phyloP scores from a whole-genome alignment of 257 asterid genomes.

The Solanum sitiens region DNA sequence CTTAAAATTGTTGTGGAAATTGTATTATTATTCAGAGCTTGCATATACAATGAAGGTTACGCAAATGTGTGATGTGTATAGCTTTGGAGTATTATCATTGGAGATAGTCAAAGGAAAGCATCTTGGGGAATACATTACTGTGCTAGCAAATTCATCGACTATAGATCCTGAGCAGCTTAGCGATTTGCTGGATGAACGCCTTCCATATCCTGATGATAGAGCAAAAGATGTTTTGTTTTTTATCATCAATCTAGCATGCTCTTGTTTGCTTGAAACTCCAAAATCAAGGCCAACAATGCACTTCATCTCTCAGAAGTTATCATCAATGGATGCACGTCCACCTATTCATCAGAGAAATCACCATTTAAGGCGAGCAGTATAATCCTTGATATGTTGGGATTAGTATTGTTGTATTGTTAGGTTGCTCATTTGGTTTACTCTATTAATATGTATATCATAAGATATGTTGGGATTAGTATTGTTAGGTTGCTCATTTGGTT shows the following conservation, averaged over 20 bases:
- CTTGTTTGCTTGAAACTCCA: neutral
- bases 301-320: neutral
- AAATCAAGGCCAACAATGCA: neutral
- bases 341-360: too few relatives aligned
- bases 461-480: too few relatives aligned
- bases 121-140: neutral
- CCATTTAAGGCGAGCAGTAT: neutral
- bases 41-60: slow-evolving; percentile 4
- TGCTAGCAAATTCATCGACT: neutral
- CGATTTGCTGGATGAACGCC: neutral
- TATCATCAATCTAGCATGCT: neutral
- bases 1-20: neutral
- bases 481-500: too few relatives aligned
- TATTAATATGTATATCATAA: neutral
- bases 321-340: neutral
- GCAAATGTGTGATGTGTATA: neutral
- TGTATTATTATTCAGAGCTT: neutral
- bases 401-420: neutral
- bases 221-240: neutral
- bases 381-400: neutral
- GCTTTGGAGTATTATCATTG: slow-evolving; percentile 5
- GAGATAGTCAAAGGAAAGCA: slow-evolving; percentile 1
- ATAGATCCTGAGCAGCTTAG: neutral
- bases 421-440: neutral
- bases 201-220: neutral